Base-by-base conservation (phyloP, 305 asterid genomes). In the Solanum hybrid region DNA sequence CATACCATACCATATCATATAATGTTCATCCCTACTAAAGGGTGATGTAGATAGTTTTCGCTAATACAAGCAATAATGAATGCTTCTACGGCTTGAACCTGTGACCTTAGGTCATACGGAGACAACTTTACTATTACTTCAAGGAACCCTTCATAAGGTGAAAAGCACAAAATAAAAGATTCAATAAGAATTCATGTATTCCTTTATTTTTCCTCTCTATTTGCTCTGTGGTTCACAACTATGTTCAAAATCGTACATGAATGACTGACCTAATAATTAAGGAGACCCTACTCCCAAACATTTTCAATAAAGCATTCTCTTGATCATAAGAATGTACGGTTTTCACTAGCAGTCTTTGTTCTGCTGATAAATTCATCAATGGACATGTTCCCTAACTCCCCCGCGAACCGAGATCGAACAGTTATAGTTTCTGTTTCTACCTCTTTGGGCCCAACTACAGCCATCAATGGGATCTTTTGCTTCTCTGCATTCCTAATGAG, bases 401-500 rank as follows among this genome's bases (percentile, higher is more conserved):
- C 98, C 3, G 93, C 94, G 45, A 94, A 94, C 93, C 99, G 93
- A 88, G 99, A 96, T 89, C 98, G 93, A 86, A 97, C 93, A 0
- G 99, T 96, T 22, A 97, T 92, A 0, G 96, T 93, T 81, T 93
- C 89, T 7, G 95, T 95, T 90, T 95, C 99, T 5, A 91, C 95
- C 92, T 97, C 99, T 91, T 94, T 96, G 6, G 94, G 96, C 41
- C 99, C 99, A 78, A 96, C 97, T 2, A 97, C 99, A 61, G 96
- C 99, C 99, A 96, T 97, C 93, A 97, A 90, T 37, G 99, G 98
- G 88, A 96, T 94, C 92, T 96, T 96, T 82, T 94, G 98, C 93
- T 95, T 97, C 92, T 96, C 99, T 6, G 98, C 94, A 61, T 92
- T 96, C 90, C 99, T 95, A 45, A 97, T 96, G 83, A 96, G 99